Evolutionary conservation across 371 early-diverging fungal genomes (phyloP).

Genomic region (Parasitella parasitica): DNA sequence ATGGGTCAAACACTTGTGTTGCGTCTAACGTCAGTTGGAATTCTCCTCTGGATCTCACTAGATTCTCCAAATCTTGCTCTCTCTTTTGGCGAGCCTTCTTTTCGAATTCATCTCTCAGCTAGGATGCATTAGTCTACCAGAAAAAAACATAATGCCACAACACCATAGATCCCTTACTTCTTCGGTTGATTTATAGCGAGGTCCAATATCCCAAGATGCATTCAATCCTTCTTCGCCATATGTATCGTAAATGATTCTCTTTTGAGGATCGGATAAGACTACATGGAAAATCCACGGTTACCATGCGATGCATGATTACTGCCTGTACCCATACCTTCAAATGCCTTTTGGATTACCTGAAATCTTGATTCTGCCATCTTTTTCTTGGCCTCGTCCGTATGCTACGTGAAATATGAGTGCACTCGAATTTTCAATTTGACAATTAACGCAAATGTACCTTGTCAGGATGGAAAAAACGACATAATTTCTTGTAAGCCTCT

Average conservation of each 20-base stretch:
- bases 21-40: conserved; percentile 58
- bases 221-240: conserved; percentile 88
- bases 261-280: conserved; percentile 82
- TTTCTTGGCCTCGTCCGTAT: conserved; percentile 49
- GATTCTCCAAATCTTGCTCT: conserved; percentile 77
- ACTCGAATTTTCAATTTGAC: not conserved
- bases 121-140: not conserved
- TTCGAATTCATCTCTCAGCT: conserved; percentile 88
- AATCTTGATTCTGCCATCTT: conserved; percentile 73
- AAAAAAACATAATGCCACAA: too few relatives aligned
- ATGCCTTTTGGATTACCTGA: conserved; percentile 82
- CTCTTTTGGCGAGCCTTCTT: conserved; percentile 64
- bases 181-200: conserved; percentile 74
- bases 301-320: too few relatives aligned
- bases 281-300: not conserved
- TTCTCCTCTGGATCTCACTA: conserved; percentile 69
- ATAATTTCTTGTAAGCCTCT: conserved; percentile 79
- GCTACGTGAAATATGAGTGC: conserved; percentile 30
- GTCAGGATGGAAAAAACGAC: conserved; percentile 90
- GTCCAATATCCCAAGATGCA: conserved; percentile 77
- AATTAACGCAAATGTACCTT: conserved; percentile 35
- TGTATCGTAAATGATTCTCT: conserved; percentile 87
- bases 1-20: conserved; percentile 55
- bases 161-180: conserved; percentile 57
- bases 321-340: conserved; percentile 89